Evolutionary conservation across 768 basidiomycete genomes (phyloP), one percentile per base, ranked within the genome.

Genomic region (Termitomyces sp.): DNA sequence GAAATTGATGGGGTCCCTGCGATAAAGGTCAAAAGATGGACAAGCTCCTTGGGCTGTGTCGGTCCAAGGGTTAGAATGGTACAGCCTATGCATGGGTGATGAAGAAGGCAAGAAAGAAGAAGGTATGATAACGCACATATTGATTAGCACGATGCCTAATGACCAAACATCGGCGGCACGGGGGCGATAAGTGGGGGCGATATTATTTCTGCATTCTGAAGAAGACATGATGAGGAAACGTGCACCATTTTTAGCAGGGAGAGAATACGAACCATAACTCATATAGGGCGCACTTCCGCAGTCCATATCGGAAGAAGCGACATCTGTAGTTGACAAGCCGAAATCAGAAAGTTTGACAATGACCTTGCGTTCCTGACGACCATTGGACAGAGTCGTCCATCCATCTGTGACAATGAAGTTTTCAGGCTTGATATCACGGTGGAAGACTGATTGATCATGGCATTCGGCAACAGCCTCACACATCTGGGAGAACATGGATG

Each of bases 231-330:
- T 49, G 42, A 63, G 52, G 12, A 49, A 56, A 64, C 59, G 58
- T 55, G 61, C 52, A 23, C 56, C 56, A 30, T 53, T 57, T 35
- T 32, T 42, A 46, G 34, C 21, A 42, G 1, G 11, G 30, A 27
- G 39, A 35, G 50, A 60, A 61, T 50, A 74, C 88, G 59, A 63
- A 93, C 93, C 93, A 67, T 88, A 98, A 70, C 93, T 95, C 96
- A 98, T 98, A 72, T 98, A 98, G 0, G 96, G 96, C 52, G 94
- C 94, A 70, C 94, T 96, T 57, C 96, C 96, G 71, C 97, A 98
- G 70, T 98, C 96, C 82, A 98, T 93, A 71, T 99, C 96, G 57
- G 89, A 87, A 56, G 91, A 94, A 61, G 91, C 85, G 61, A 83
- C 70, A 66, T 98, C 94, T 14, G 82, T 87, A 1, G 96, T 98